Evolutionary conservation across 371 early-diverging fungal genomes (phyloP).

Genomic region (Rhizopus sp.): DNA sequence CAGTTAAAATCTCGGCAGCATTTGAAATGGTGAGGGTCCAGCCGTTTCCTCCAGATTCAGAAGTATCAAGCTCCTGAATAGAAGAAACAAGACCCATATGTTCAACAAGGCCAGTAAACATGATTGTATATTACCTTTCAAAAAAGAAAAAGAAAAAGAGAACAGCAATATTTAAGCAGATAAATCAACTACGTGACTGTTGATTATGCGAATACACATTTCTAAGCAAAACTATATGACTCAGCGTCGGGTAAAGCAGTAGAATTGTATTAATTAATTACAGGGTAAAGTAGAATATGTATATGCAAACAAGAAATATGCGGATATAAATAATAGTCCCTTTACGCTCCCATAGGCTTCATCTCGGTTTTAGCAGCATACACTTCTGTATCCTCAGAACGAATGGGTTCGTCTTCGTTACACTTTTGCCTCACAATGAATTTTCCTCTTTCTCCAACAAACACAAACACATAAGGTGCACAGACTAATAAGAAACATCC

Average conservation of each 20-base stretch:
- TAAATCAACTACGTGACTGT: background rate
- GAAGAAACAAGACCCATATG: slow-evolving; percentile 76
- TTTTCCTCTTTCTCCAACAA: slow-evolving; percentile 24
- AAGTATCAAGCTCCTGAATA: slow-evolving; percentile 67
- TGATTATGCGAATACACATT: background rate
- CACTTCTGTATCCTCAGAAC: too few relatives aligned
- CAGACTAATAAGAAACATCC: slow-evolving; percentile 26
- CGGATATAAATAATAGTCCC: too few relatives aligned
- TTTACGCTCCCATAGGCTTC: too few relatives aligned
- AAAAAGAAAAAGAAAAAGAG: background rate
- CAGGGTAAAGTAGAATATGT: too few relatives aligned
- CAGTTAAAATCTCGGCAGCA: slow-evolving; percentile 71
- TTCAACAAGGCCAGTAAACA: slow-evolving; percentile 98
- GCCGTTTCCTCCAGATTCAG: slow-evolving; percentile 83
- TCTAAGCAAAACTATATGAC: too few relatives aligned
- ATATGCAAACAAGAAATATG: too few relatives aligned
- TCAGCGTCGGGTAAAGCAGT: too few relatives aligned
- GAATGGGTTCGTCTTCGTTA: background rate
- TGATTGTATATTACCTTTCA: slow-evolving; percentile 24
- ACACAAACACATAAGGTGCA: slow-evolving; percentile 31
- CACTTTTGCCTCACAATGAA: slow-evolving; percentile 6
- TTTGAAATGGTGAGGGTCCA: slow-evolving; percentile 82
- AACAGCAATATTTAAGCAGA: background rate
- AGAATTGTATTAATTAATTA: too few relatives aligned
- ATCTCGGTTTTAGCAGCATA: too few relatives aligned